Base-by-base conservation (phyloP, 2,329 filamentous ascomycete species). In the Botryotinia calthae region DNA sequence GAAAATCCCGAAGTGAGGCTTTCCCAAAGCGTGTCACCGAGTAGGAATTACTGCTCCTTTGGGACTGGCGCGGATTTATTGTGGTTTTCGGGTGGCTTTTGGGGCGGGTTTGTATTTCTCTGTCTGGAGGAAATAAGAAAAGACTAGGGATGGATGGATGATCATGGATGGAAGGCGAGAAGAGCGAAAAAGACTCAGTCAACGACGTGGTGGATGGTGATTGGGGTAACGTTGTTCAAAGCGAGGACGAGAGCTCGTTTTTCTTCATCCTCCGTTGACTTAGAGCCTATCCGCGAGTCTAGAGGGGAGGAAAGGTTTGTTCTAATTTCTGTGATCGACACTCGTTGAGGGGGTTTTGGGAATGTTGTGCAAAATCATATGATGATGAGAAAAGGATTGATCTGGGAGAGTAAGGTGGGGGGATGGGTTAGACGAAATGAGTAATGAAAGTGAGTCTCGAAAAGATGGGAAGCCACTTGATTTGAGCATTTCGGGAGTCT, bases 121-220 rank as follows among this genome's bases (percentile, higher is more conserved):
- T 22, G 46, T n/a, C 25, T 54, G 22, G 44, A 14, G 22, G 4
- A 16, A 46, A 37, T 75, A 73, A 67, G 20, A 56, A 20, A 58
- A 40, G 46, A 37, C 64, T 54, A 67, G 64, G 34, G 34, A 34
- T 34, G 37, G 37, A 37, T 9, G 46, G 61, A 10, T 20, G 61
- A 40, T 62, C 59, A 62, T 62, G 59, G 37, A 62, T 62, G 51
- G 51, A 56, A 18, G 51, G 51, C 51, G 51, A 56, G 51, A 34
- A 34, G 56, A 34, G 31, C 28, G 34, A 69, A 54, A 70, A 65
- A 48, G 40, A 69, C 70, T 73, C 58, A 62, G 61, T 61, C 75
- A 74, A 75, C 73, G 77, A 79, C 78, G 79, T 80, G 79, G 77
- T 78, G 72, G 72, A 73, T 72, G 72, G 48, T 79, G 76, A 80